A percentile compares a stretch with the other conserved stretches of the same genome.
Conservation (phyloP, 2,329 filamentous ascomycete genomes). For the Trichoderma sp. region DNA sequence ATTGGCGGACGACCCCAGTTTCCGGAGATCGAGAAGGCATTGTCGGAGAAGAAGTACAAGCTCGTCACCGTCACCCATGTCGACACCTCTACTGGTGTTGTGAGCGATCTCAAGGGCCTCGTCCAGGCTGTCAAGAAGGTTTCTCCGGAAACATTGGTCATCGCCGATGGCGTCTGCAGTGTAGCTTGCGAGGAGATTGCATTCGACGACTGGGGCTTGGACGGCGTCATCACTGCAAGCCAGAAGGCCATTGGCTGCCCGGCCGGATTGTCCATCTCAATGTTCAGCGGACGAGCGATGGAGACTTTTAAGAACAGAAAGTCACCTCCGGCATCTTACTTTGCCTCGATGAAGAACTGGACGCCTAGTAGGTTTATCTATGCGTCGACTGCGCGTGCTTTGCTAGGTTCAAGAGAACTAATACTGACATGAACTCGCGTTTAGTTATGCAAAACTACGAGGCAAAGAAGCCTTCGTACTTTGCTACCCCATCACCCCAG, state of each 20-base stretch:
- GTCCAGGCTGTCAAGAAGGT: conserved; percentile 80
- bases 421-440: conserved; percentile 49
- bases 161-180: conserved; percentile 96
- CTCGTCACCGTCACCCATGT: conserved; percentile 92
- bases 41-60: conserved; percentile 92
- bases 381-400: background rate
- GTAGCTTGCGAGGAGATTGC: conserved; percentile 94
- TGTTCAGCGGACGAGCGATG: conserved; percentile 87
- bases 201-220: conserved; percentile 92
- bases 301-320: conserved; percentile 76
- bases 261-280: conserved; percentile 88
- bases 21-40: conserved; percentile 80
- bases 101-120: conserved; percentile 84
- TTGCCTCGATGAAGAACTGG: conserved; percentile 97
- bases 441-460: conserved; percentile 99
- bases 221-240: conserved; percentile 88
- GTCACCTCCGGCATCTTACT: conserved; percentile 82
- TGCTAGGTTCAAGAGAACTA: no score
- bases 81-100: conserved; percentile 92
- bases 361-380: conserved; percentile 64
- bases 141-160: conserved; percentile 84
- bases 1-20: conserved; percentile 86
- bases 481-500: conserved; percentile 93
- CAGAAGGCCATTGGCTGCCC: conserved; percentile 97
- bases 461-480: conserved; percentile 95